Conservation (phyloP, 805 yeast species). For the Yamadazyma sp. region DNA sequence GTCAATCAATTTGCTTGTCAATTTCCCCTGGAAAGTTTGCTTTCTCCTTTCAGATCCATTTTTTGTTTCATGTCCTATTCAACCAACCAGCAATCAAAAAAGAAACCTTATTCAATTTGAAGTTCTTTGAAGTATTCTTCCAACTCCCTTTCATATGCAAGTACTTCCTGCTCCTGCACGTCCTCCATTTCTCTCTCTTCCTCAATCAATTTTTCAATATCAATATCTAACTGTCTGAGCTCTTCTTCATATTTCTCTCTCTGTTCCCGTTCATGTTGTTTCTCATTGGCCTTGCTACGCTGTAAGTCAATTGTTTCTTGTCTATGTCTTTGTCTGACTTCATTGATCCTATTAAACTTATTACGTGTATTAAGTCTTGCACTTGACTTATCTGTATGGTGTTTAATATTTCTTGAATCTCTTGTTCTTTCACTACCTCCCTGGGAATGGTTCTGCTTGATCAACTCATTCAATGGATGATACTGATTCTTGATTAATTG, state of each 20-base stretch:
- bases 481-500: constrained; percentile 6
- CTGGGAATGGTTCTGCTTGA: constrained; percentile 4
- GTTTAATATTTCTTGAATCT: constrained; percentile 6
- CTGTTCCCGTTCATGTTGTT: constrained; percentile 15
- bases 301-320: constrained; percentile 16
- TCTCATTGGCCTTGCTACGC: constrained; percentile 17
- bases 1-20: too few relatives aligned
- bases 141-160: constrained; percentile 17
- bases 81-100: too few relatives aligned
- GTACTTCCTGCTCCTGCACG: constrained; percentile 2
- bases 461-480: constrained; percentile 9
- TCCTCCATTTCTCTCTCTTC: constrained; percentile 18
- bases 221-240: constrained; percentile 11
- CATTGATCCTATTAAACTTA: constrained; percentile 15
- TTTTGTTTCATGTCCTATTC: too few relatives aligned
- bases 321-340: constrained; percentile 24
- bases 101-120: too few relatives aligned
- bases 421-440: background rate
- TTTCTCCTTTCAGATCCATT: too few relatives aligned
- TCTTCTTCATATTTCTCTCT: constrained; percentile 11
- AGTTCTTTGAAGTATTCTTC: constrained; percentile 14
- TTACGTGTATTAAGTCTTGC: constrained; percentile 20
- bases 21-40: too few relatives aligned
- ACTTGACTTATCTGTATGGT: too few relatives aligned
- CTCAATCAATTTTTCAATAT: constrained; percentile 21